phyloP scores from a whole-genome alignment of 2,329 filamentous ascomycete genomes.

The Xylariaceae sp. region DNA sequence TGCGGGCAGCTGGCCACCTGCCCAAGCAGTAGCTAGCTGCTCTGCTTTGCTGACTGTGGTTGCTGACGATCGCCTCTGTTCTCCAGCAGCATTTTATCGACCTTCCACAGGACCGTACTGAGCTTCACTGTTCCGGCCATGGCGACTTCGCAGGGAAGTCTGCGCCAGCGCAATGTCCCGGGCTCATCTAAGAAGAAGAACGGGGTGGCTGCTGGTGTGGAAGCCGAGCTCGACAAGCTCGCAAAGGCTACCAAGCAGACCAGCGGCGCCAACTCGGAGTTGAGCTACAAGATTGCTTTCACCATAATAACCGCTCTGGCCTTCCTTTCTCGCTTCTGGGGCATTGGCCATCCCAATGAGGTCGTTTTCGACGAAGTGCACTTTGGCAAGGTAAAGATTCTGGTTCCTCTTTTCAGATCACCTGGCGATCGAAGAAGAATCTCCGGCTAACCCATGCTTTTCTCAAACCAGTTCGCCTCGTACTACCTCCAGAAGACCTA shows the following conservation, averaged over 20 bases:
- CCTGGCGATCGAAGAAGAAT: neutral
- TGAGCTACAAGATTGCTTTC: conserved; percentile 77
- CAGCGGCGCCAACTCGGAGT: conserved; percentile 49
- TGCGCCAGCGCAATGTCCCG: conserved; percentile 52
- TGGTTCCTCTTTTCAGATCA: neutral
- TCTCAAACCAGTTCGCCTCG: conserved; percentile 52
- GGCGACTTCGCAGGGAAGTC: conserved; percentile 46
- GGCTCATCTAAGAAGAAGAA: conserved; percentile 43
- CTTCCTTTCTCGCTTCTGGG: conserved; percentile 91
- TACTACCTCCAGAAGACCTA: conserved; percentile 93
- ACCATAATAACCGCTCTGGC: conserved; percentile 71
- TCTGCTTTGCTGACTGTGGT: neutral
- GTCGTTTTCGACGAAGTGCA: conserved; percentile 99
- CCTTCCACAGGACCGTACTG: too few species aligned
- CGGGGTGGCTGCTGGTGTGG: conserved; percentile 29
- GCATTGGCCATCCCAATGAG: conserved; percentile 89
- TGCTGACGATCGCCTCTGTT: conserved; percentile 1
- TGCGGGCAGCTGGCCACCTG: too few species aligned
- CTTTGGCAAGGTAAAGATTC: conserved; percentile 80
- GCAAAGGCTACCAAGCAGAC: conserved; percentile 31
- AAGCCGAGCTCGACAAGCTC: conserved; percentile 45
- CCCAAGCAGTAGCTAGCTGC: too few species aligned
- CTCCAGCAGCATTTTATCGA: conserved; percentile 1
- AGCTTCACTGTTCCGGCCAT: too few species aligned
- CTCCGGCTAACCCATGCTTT: conserved; percentile 4